Evolutionary conservation across 805 yeast genomes (phyloP), one percentile per base, ranked within the genome.

Genomic region (Schizosaccharomyces osmophilus): DNA sequence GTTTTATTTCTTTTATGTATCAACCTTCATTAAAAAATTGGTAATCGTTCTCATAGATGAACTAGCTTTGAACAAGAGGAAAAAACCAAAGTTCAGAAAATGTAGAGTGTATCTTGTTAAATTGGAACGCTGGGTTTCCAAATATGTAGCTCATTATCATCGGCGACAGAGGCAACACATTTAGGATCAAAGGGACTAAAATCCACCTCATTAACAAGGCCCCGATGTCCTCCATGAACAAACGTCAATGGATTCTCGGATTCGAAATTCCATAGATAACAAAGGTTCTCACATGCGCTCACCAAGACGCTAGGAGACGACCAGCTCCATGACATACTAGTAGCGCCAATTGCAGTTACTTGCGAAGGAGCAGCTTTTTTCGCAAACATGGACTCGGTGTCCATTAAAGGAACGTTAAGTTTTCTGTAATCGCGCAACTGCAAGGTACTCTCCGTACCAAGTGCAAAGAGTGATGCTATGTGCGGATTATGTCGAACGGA

Each of bases 61-160:
- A 11, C 13, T 13, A 36, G 41, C 41, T 11, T 36, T 5, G 4
- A 36, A n/a, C n/a, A 36, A 36, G 13, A 13, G 15, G 3, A 11
- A 11, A 36, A 36, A 13, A 36, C 1, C 15, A 36, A 36, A 11
- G 3, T 13, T 36, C 13, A 36, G 41, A 31, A 6, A 31, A 31
- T 31, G 6, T 31, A 6, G 5, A 31, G 6, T 6, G 32, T 42
- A 17, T 42, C n/a, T 42, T 42, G 13, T 19, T 45, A 19, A 17
- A 45, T 1, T 19, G 26, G 5, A 15, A 45, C 51, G 63, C 83
- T 78, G 9, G 85, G 82, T 67, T 78, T 82, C 93, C 93, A 87
- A 5, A 87, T 75, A 68, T 85, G 89, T 43, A 85, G 72, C 63
- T 86, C 75, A 57, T 78, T 79, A 69, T 87, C 95, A 67, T 84